phyloP scores from a whole-genome alignment of 1,284 basidiomycete genomes.

The Fomitopsis schrenkii region DNA sequence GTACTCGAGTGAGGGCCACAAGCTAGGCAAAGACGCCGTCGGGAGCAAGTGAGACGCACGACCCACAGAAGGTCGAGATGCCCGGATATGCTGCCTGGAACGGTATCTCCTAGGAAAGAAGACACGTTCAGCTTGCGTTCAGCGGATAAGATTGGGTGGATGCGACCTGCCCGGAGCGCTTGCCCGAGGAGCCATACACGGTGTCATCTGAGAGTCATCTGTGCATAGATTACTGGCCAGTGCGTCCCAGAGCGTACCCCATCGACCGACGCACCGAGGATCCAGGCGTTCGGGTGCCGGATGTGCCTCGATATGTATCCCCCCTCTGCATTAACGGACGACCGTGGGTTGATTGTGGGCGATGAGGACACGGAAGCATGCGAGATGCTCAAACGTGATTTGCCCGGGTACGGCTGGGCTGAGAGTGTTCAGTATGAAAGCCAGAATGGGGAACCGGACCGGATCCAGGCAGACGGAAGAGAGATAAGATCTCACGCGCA shows the following conservation, averaged over 20 bases:
- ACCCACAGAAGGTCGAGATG: neutral
- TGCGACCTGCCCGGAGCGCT: neutral
- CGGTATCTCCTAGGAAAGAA: neutral
- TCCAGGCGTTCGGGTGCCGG: neutral
- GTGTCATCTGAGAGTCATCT: neutral
- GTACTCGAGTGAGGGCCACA: neutral
- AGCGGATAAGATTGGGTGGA: neutral
- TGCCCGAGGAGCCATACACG: neutral
- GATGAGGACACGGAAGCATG: slow-evolving; percentile 11
- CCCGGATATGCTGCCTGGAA: neutral
- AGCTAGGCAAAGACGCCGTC: neutral
- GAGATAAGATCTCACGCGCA: neutral
- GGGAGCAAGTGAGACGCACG: neutral
- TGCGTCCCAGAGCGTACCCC: neutral
- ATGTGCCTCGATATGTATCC: neutral
- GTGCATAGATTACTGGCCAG: neutral
- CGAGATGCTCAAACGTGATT: neutral
- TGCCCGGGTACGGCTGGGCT: neutral
- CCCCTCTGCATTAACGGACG: neutral
- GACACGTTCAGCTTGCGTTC: neutral
- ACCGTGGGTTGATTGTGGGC: slow-evolving; percentile 11
- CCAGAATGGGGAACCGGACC: slow-evolving; percentile 1
- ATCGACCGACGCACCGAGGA: neutral
- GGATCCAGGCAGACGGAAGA: neutral
- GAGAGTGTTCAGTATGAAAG: slow-evolving; percentile 1